These are phyloP conservation scores for Anisodus tanguticus DNA, from an alignment of 257 asterid species.

Conservation along the genomic window DNA sequence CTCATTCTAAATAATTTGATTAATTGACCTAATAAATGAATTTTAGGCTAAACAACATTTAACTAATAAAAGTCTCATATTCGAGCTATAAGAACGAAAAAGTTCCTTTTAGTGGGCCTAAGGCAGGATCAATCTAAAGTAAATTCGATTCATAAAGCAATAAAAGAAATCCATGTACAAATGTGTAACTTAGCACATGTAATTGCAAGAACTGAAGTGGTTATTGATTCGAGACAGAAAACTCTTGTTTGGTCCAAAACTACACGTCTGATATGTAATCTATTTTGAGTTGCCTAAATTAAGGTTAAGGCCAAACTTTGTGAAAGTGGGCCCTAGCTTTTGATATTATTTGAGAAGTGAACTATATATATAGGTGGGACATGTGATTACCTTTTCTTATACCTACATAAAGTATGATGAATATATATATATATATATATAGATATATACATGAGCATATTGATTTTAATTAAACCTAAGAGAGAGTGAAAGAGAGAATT, in stretches of 20 bases:
- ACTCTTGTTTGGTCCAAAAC: slow-evolving; percentile 11
- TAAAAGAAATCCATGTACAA: neutral
- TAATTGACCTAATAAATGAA: too few relatives aligned
- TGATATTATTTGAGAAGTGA: neutral
- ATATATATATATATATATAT: neutral
- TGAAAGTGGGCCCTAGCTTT: neutral
- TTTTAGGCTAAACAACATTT: too few relatives aligned
- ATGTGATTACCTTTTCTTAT: slow-evolving; percentile 20
- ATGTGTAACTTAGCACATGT: neutral
- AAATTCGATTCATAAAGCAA: too few relatives aligned
- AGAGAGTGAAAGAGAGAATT: slow-evolving; percentile 14
- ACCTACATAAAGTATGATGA: neutral
- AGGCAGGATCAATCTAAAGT: too few relatives aligned
- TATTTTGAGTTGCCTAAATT: neutral
- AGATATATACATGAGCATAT: neutral
- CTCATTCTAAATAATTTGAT: too few relatives aligned
- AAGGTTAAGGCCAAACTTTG: slow-evolving; percentile 11
- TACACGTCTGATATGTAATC: neutral
- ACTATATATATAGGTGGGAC: slow-evolving; percentile 4
- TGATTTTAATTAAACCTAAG: neutral
- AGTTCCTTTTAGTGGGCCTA: too few relatives aligned
- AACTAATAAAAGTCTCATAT: too few relatives aligned
- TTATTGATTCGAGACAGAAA: neutral
- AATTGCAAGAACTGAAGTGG: slow-evolving; percentile 1
- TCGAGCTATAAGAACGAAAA: too few relatives aligned